A percentile compares a stretch with the other conserved stretches of the same genome.
These are phyloP conservation scores for Metroxylon sagu DNA, from an alignment of 176 grass and related monocot species.

Conservation along the genomic window DNA sequence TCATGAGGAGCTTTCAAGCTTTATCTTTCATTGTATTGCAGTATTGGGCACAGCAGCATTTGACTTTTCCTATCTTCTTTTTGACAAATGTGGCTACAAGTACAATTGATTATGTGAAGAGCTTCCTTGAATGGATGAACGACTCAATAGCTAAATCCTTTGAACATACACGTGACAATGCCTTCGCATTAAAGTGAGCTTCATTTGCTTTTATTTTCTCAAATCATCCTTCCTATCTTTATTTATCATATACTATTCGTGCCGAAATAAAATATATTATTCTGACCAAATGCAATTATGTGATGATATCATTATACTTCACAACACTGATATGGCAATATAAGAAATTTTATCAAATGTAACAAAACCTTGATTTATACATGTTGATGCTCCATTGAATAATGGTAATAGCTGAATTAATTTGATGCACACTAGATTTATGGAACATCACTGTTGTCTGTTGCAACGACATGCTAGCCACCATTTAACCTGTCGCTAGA, in stretches of 20 bases:
- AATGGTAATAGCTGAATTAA: no score
- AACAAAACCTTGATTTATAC: no score
- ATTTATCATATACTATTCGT: neutral
- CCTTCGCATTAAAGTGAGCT: slow-evolving; percentile 75
- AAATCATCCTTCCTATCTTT: neutral
- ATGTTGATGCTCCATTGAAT: no score
- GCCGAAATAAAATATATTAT: no score
- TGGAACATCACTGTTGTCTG: no score
- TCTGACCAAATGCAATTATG: no score
- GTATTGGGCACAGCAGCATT: slow-evolving; percentile 67
- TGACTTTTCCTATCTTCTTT: slow-evolving; percentile 85
- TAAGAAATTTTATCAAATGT: no score
- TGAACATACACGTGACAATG: slow-evolving; percentile 71
- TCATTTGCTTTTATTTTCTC: slow-evolving; percentile 10
- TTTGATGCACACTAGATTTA: no score
- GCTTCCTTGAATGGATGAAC: slow-evolving; percentile 99
- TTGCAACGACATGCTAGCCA: no score
- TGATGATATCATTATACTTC: no score
- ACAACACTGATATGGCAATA: no score
- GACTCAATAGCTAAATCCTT: slow-evolving; percentile 91
- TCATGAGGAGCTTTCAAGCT: slow-evolving; percentile 62
- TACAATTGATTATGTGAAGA: slow-evolving; percentile 88
- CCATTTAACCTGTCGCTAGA: no score
- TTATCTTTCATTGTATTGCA: slow-evolving; percentile 21
- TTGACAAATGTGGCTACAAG: slow-evolving; percentile 91